Evolutionary conservation across 2,329 filamentous ascomycete species (phyloP).

Genomic region (Trichoderma pleuroti): DNA sequence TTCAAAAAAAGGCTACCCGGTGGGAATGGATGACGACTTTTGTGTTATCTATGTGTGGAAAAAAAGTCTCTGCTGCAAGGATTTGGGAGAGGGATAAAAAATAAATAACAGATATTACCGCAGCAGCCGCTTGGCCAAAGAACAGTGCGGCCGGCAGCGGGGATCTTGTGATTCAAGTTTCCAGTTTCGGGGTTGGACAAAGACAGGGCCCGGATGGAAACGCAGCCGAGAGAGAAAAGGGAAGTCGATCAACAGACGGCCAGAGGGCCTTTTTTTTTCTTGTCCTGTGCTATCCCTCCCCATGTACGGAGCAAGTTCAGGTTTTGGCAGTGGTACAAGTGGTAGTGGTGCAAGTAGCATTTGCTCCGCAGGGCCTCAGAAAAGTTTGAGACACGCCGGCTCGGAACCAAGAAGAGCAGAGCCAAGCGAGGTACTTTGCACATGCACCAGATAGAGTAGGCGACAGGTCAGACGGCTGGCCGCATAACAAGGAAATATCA

Average conservation of each 20-base stretch:
- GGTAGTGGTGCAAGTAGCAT: neutral
- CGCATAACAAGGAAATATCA: constrained; percentile 3
- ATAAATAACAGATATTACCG: constrained; percentile 2
- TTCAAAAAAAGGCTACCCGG: neutral
- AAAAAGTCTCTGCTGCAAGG: constrained; percentile 5
- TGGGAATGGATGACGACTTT: neutral
- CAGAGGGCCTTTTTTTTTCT: neutral
- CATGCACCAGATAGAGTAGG: constrained; percentile 1
- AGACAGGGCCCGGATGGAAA: neutral
- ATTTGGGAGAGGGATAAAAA: neutral
- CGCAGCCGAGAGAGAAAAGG: constrained; percentile 13
- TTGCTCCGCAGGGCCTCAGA: neutral
- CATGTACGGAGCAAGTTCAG: neutral
- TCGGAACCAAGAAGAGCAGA: neutral
- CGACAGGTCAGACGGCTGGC: constrained; percentile 20
- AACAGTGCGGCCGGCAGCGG: constrained; percentile 7
- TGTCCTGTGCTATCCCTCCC: neutral
- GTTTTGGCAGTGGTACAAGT: neutral
- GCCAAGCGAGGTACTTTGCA: neutral
- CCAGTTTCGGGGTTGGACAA: constrained; percentile 16
- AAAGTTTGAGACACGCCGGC: neutral
- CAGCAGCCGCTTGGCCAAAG: constrained; percentile 8
- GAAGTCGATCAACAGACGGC: constrained; percentile 15
- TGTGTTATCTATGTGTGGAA: neutral
- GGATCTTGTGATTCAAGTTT: constrained; percentile 18